phyloP scores from a whole-genome alignment of 1,284 basidiomycete species.

The Schizophyllum commune region DNA sequence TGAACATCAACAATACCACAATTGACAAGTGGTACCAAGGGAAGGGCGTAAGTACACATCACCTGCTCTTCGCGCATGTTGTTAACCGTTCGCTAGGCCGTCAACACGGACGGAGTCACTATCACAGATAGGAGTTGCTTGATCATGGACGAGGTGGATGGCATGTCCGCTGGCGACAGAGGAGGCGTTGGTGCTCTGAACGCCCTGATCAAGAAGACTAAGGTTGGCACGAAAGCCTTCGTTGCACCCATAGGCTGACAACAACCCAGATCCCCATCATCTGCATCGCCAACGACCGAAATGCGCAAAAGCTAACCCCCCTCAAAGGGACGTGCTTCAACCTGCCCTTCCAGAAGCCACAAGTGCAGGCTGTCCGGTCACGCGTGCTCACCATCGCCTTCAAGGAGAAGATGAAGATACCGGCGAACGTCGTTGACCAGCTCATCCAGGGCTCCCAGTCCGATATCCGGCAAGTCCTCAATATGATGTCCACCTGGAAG shows the following conservation, averaged over 20 bases:
- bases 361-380: constrained; percentile 69
- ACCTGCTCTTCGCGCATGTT: not conserved
- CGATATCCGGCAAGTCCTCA: constrained; percentile 94
- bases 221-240: constrained; percentile 37
- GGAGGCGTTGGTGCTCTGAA: constrained; percentile 94
- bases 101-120: constrained; percentile 59
- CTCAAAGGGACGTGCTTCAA: constrained; percentile 69
- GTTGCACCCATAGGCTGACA: constrained; percentile 1
- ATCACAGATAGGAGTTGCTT: constrained; percentile 81
- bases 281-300: constrained; percentile 92
- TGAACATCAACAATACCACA: constrained; percentile 83
- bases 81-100: constrained; percentile 31
- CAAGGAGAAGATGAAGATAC: constrained; percentile 90
- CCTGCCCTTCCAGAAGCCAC: constrained; percentile 74
- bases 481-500: constrained; percentile 98
- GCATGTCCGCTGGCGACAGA: constrained; percentile 96
- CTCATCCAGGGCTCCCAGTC: constrained; percentile 85
- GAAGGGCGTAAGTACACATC: constrained; percentile 35
- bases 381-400: constrained; percentile 76
- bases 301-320: constrained; percentile 87
- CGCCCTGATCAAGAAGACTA: constrained; percentile 89
- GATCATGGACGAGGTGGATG: constrained; percentile 99
- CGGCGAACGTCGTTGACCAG: constrained; percentile 87
- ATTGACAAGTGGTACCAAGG: constrained; percentile 84
- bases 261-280: constrained; percentile 87